Base-by-base conservation (phyloP, 106 monocot genomes). In the Acorus gramineus region DNA sequence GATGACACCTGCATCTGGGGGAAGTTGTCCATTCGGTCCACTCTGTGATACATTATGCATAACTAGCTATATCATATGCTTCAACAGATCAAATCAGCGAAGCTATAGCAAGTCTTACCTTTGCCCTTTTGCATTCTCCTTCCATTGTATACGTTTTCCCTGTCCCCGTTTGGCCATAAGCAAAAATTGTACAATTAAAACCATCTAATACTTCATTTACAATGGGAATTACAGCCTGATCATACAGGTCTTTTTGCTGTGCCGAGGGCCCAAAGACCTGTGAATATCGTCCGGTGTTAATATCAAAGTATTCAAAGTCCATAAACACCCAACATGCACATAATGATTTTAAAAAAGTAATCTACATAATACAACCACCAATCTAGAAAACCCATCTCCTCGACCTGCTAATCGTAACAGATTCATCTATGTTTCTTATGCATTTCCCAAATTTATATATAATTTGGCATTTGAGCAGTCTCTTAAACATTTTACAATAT, bases 131-230 rank as follows among this genome's bases (percentile, higher is more conserved):
- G 69, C 83, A 88, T 69, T 92, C 92, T 58, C 98, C 98, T 84
- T 98, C 98, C 98, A 98, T 98, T n/a, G 98, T 98, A 43, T 85
- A 89, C 14, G 96, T 98, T 52, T 98, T 98, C 3, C 96, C 96
- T 1, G 96, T 98, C 13, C 96, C 96, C 42, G 96, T 98, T 64
- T 98, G 96, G 0, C 96, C 96, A 81, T 98, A 98, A 2, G 96
- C 96, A 73, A 98, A 98, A 61, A 98, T 98, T 49, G 96, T 98
- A 67, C 96, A 98, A 58, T 98, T 98, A 67, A 98, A 98, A n/a
- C 96, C 96, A 53, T 98, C 96, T 14, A 98, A 70, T 8, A 98
- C 96, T 71, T 98, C 96, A 76, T 91, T 91, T 50, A 98, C 96
- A 75, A 98, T 91, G n/a, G 96, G 96, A 67, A 85, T 69, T 13